Percentiles rank a stretch among this genome's conserved stretches.
Evolutionary conservation across 2,329 filamentous ascomycete genomes (phyloP).

Genomic region (Didymellaceae sp.): DNA sequence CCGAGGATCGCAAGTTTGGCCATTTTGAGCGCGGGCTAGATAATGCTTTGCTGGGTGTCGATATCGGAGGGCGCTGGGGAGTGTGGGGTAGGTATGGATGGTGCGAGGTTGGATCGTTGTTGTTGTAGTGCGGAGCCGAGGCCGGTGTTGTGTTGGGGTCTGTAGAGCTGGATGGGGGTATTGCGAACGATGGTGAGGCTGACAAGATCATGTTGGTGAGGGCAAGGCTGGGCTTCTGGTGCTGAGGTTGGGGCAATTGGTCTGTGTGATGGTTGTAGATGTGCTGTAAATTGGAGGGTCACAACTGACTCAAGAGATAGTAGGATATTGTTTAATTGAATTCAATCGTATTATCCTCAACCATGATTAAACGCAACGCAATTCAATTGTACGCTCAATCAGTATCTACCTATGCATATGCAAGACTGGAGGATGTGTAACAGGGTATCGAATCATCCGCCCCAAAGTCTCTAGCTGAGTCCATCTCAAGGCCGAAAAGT

Average conservation of each 20-base stretch:
- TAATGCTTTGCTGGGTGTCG: neutral
- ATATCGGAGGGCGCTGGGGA: neutral
- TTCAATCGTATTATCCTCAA: constrained; percentile 13
- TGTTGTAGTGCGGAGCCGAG: constrained; percentile 5
- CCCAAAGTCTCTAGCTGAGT: constrained; percentile 27
- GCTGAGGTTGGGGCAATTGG: too few relatives aligned
- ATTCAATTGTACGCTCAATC: constrained; percentile 1
- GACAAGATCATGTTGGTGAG: neutral
- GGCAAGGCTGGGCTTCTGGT: neutral
- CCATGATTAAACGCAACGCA: neutral
- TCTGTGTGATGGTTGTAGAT: too few relatives aligned
- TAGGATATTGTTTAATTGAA: neutral
- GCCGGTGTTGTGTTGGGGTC: neutral
- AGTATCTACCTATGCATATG: constrained; percentile 19
- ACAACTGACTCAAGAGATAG: neutral
- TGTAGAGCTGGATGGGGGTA: neutral
- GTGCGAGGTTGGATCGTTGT: neutral
- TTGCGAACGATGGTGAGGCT: constrained; percentile 1
- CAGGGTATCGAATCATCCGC: constrained; percentile 37
- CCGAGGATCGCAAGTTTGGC: constrained; percentile 10
- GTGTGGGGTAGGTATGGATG: neutral
- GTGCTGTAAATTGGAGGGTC: too few relatives aligned
- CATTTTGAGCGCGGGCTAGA: constrained; percentile 3
- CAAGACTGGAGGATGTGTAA: constrained; percentile 26
- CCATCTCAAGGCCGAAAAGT: constrained; percentile 25